These are phyloP conservation scores for Hypoxylon sp. DNA, from an alignment of 2,329 filamentous ascomycete genomes.

Conservation along the genomic window DNA sequence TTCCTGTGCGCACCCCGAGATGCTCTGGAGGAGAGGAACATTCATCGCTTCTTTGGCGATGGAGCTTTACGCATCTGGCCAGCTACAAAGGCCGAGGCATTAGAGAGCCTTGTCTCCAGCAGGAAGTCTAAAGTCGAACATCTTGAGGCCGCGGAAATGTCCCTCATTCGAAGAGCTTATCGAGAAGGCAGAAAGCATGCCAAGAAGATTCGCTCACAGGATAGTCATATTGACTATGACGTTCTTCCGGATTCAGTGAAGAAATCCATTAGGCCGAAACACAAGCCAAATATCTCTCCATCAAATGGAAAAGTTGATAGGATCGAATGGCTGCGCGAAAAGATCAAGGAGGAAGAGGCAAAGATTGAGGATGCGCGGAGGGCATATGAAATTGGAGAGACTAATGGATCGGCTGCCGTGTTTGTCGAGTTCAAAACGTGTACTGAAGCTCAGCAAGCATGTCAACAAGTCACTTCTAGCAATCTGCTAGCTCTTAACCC, in stretches of 20 bases:
- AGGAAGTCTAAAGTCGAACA: slow-evolving; percentile 82
- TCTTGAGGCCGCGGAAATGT: slow-evolving; percentile 86
- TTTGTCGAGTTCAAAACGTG: slow-evolving; percentile 93
- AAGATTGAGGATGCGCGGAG: slow-evolving; percentile 60
- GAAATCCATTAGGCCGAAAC: slow-evolving; percentile 56
- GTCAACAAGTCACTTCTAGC: slow-evolving; percentile 65
- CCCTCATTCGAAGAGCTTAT: slow-evolving; percentile 82
- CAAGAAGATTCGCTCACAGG: slow-evolving; percentile 35
- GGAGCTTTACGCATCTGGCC: slow-evolving; percentile 89
- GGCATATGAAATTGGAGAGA: slow-evolving; percentile 40
- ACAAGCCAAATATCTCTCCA: slow-evolving; percentile 74
- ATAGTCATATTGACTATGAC: slow-evolving; percentile 34
- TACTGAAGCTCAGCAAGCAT: slow-evolving; percentile 86
- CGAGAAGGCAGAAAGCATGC: slow-evolving; percentile 68
- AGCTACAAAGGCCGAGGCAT: slow-evolving; percentile 77
- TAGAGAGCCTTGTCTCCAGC: slow-evolving; percentile 84
- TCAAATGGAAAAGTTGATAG: slow-evolving; percentile 87
- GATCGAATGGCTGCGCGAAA: slow-evolving; percentile 83
- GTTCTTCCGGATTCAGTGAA: slow-evolving; percentile 48
- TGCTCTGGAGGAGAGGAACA: slow-evolving; percentile 80
- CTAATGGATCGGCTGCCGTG: slow-evolving; percentile 72
- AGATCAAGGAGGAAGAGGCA: slow-evolving; percentile 64
- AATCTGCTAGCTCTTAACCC: slow-evolving; percentile 48
- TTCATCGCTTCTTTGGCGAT: slow-evolving; percentile 82
- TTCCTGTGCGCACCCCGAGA: slow-evolving; percentile 87